These are phyloP conservation scores for Abrus pulchellus DNA, from an alignment of 306 rosid genomes.

Conservation along the genomic window DNA sequence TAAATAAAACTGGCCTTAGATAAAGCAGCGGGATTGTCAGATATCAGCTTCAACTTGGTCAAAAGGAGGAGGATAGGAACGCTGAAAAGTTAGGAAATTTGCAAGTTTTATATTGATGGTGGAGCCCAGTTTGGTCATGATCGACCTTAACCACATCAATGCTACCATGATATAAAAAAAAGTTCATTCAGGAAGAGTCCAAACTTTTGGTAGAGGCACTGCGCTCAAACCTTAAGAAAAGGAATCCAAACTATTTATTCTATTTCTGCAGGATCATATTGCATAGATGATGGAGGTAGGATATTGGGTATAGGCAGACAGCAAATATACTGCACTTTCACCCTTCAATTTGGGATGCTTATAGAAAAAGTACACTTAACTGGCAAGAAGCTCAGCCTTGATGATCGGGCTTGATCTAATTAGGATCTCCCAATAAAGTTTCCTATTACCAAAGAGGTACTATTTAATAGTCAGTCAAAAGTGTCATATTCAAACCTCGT, in stretches of 20 bases:
- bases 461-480: neutral
- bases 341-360: neutral
- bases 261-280: neutral
- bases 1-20: conserved; percentile 55
- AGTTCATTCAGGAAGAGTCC: conserved; percentile 49
- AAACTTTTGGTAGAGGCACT: conserved; percentile 38
- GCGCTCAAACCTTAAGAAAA: conserved; percentile 27
- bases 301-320: neutral
- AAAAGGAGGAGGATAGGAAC: conserved; percentile 50
- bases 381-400: neutral
- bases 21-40: conserved; percentile 52
- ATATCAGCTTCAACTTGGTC: conserved; percentile 66
- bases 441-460: conserved; percentile 7
- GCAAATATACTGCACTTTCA: neutral
- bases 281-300: neutral
- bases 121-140: conserved; percentile 61
- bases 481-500: neutral
- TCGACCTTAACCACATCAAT: conserved; percentile 46
- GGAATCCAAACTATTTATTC: neutral
- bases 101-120: conserved; percentile 45
- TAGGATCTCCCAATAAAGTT: neutral
- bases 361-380: conserved; percentile 10
- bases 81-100: conserved; percentile 49
- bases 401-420: neutral
- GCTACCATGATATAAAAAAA: conserved; percentile 18